Evolutionary conservation across 2,329 filamentous ascomycete genomes (phyloP), one percentile per base, ranked within the genome.

Genomic region (Sphaceloma murrayae): DNA sequence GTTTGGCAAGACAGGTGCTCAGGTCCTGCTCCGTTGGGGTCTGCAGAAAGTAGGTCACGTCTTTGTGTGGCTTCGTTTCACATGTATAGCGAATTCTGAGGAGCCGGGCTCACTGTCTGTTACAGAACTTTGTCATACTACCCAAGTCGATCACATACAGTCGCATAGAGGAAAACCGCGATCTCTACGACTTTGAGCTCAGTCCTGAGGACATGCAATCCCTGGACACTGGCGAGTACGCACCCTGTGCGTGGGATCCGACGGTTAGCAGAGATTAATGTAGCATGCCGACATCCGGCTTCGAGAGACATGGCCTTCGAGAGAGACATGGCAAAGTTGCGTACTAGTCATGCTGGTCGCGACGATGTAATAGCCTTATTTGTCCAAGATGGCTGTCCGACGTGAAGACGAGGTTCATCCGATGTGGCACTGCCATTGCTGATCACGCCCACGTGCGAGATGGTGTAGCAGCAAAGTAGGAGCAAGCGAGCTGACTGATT

Each of bases 11-110:
- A 74, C 70, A 0, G 63, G 72, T 0, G 67, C 72, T 4, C 77
- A 80, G 57, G 64, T 80, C 19, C 52, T 80, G 51, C 52, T 80
- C 5, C 64, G 77, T 45, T 80, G 77, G 76, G 77, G 74, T 52
- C 58, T 77, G 57, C 74, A 77, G 54, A 74, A 73, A 63, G 67
- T 70, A 57, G 24, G n/a, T 33, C 4, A 13, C 11, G n/a, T n/a
- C n/a, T n/a, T n/a, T n/a, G n/a, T n/a, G n/a, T n/a, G n/a, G n/a
- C n/a, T n/a, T n/a, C n/a, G n/a, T n/a, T n/a, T n/a, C n/a, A n/a
- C n/a, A n/a, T n/a, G n/a, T n/a, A n/a, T n/a, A n/a, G n/a, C n/a
- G n/a, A n/a, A n/a, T n/a, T n/a, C n/a, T n/a, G n/a, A n/a, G n/a
- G n/a, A n/a, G n/a, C n/a, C n/a, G n/a, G n/a, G n/a, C n/a, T n/a